Evolutionary conservation across 1,284 basidiomycete species (phyloP), one percentile per base, ranked within the genome.

Genomic region (Ceratorhiza oryzae-sativae): DNA sequence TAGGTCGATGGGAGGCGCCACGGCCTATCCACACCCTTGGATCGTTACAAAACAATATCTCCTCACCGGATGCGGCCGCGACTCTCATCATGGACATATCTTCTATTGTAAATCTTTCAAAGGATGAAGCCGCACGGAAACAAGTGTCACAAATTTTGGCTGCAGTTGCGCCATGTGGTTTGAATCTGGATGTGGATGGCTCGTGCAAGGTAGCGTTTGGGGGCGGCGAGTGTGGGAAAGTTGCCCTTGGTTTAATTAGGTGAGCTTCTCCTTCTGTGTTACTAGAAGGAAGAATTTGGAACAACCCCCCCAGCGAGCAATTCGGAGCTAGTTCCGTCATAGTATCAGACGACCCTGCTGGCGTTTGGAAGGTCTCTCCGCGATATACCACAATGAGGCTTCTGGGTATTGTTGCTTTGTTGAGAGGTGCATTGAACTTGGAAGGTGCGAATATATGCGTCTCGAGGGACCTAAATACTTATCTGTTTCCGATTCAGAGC

Each of bases 301-400:
- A 55, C 25, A 10, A n/a, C 3, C 15, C 15, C 8, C 8, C 18
- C 46, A 70, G 65, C 13, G 53, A 70, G 25, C 6, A 42, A 23
- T 70, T 70, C 48, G 53, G 65, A 32, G 65, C 53, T 9, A 70
- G 65, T 45, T 70, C 65, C 10, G 41, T 70, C 5, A 42, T 70
- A 2, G 65, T 70, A 3, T 70, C 53, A 2, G 53, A 48, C 1
- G 65, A 70, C 15, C 23, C 65, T 1, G 65, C 65, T 36, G 83
- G 84, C 34, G 77, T 81, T 5, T 95, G 93, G 92, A 86, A 84
- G 48, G 80, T 92, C n/a, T 95, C 93, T 0, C 81, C 85, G 0
- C 81, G 85, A 48, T 84, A 84, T 1, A 91, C 94, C 0, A 91
- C 93, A 0, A 81, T 86, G 5, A 84, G 90, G 20, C 86, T 90